Conservation (phyloP, 768 basidiomycete species). For the Tephrocybe sp. region DNA sequence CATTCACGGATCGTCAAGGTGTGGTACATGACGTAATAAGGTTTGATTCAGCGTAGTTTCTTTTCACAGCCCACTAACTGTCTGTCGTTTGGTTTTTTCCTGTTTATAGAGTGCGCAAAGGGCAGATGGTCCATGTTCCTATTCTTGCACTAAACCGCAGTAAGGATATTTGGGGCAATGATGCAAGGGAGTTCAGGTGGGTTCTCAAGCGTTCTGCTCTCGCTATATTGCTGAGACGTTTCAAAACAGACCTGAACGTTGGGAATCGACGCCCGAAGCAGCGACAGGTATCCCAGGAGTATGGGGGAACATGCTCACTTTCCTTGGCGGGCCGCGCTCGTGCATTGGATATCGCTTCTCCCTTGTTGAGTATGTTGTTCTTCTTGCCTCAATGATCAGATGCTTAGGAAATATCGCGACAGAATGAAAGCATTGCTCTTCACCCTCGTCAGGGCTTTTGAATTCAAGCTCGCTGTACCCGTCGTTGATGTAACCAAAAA, state of each 20-base stretch:
- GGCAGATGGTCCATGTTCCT: constrained; percentile 47
- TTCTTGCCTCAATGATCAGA: too few relatives aligned
- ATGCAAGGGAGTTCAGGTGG: constrained; percentile 62
- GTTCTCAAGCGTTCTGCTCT: constrained; percentile 7
- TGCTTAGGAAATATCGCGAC: not conserved
- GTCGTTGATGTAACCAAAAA: constrained; percentile 40
- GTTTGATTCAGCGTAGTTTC: too few relatives aligned
- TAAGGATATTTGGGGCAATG: constrained; percentile 60
- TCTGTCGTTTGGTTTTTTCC: too few relatives aligned
- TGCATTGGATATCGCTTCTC: constrained; percentile 72
- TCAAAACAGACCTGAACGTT: constrained; percentile 61
- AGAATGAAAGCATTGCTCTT: constrained; percentile 45
- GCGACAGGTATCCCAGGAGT: constrained; percentile 53
- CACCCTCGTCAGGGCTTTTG: constrained; percentile 50
- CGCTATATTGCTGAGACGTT: not conserved
- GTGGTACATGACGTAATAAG: constrained; percentile 35
- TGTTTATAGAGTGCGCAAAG: constrained; percentile 36
- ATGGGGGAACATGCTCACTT: constrained; percentile 59
- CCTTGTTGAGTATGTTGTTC: constrained; percentile 52
- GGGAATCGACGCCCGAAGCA: constrained; percentile 47
- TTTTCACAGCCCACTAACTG: too few relatives aligned
- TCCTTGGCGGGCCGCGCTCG: constrained; percentile 62
- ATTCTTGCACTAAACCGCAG: constrained; percentile 54
- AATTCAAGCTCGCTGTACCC: constrained; percentile 56
- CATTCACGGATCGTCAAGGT: constrained; percentile 45